Conservation (phyloP, 257 asterid species). For the Penstemon barbatus region DNA sequence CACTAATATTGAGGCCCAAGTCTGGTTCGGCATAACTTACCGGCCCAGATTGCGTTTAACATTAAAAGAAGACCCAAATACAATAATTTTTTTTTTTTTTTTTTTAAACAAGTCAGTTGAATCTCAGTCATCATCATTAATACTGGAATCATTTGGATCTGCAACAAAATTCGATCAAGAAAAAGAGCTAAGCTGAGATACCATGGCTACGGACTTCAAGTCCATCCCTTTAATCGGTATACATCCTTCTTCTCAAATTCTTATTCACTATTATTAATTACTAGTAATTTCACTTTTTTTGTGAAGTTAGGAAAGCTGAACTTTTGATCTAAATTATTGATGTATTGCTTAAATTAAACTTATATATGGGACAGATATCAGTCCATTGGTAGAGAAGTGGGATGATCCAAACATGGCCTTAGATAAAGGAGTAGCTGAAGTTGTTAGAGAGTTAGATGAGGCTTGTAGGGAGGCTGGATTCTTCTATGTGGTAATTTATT, state of each 20-base stretch:
- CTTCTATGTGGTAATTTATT: conserved; percentile 65
- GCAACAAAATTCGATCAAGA: no score
- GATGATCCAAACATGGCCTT: conserved; percentile 62
- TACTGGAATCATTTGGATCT: no score
- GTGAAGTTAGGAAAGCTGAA: conserved; percentile 6
- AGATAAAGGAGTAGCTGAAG: conserved; percentile 61
- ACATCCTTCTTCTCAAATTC: not conserved
- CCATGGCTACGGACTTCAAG: conserved; percentile 86
- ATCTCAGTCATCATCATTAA: no score
- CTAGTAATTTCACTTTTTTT: not conserved
- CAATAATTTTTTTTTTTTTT: no score
- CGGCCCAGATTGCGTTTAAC: no score
- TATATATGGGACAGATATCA: conserved; percentile 49
- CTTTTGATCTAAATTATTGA: not conserved
- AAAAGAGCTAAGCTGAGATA: not conserved
- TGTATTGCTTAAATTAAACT: conserved; percentile 1
- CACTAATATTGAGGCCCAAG: no score
- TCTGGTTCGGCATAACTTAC: no score
- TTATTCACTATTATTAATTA: not conserved
- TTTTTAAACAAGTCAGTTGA: no score
- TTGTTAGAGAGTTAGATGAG: conserved; percentile 61
- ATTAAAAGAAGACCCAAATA: no score
- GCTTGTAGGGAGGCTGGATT: conserved; percentile 90
- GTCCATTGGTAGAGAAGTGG: conserved; percentile 70
- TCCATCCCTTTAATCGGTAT: conserved; percentile 79